Percentiles rank a stretch among this genome's conserved stretches.
These are phyloP conservation scores for Amyloporia xantha DNA, from an alignment of 768 basidiomycete genomes.

Conservation along the genomic window DNA sequence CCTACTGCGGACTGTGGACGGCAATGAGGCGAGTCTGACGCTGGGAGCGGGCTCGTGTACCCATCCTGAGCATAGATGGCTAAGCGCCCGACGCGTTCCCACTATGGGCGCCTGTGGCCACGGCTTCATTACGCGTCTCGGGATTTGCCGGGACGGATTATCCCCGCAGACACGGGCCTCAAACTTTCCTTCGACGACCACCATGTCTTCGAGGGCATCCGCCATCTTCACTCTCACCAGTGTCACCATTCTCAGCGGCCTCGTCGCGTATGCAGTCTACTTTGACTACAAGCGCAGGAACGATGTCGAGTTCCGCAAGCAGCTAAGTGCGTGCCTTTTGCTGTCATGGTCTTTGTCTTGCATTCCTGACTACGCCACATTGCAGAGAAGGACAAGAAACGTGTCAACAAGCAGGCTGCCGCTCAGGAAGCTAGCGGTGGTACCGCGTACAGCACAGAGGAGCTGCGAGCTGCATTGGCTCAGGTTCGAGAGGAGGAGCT, in stretches of 20 bases:
- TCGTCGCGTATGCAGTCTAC: slow-evolving; percentile 81
- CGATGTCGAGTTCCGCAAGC: slow-evolving; percentile 81
- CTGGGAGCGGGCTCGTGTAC: too few relatives aligned
- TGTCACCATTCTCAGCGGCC: slow-evolving; percentile 41
- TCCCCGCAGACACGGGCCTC: slow-evolving; percentile 9
- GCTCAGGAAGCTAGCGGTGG: slow-evolving; percentile 26
- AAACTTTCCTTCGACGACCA: slow-evolving; percentile 18
- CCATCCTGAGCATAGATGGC: too few relatives aligned
- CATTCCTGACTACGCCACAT: not conserved
- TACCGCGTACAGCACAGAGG: slow-evolving; percentile 37
- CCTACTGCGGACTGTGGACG: too few relatives aligned
- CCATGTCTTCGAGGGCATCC: slow-evolving; percentile 27
- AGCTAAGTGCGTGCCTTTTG: slow-evolving; percentile 57
- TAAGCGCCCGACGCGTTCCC: too few relatives aligned
- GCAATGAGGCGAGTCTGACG: too few relatives aligned
- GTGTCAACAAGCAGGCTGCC: slow-evolving; percentile 61
- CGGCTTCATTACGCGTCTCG: slow-evolving; percentile 3
- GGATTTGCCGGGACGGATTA: slow-evolving; percentile 5
- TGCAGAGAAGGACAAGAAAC: slow-evolving; percentile 89
- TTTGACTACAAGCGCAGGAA: slow-evolving; percentile 94
- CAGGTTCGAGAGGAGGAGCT: slow-evolving; percentile 62
- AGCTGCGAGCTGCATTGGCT: slow-evolving; percentile 58
- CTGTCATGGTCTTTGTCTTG: slow-evolving; percentile 9
- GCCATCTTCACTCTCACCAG: slow-evolving; percentile 35
- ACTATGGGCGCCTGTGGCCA: not conserved